These are phyloP conservation scores for Ogataea paraovalis DNA, from an alignment of 805 yeast species.

Conservation along the genomic window DNA sequence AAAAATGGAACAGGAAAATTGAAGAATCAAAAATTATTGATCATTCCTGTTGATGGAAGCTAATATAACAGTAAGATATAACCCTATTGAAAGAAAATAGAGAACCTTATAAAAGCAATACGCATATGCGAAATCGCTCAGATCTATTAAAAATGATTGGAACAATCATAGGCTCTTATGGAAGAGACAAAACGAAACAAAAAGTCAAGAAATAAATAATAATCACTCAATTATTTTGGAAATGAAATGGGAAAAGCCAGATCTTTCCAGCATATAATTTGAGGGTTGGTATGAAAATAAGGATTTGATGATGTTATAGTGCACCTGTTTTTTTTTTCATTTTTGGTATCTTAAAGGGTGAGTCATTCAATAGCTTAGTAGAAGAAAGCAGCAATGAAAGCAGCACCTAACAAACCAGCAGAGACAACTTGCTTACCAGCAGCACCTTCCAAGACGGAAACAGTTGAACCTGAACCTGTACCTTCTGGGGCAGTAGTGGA, in stretches of 20 bases:
- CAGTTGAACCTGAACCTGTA: conserved; percentile 9
- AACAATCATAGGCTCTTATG: background rate
- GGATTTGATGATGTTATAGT: background rate
- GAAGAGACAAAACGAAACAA: background rate
- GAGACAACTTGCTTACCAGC: conserved; percentile 22
- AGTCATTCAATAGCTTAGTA: conserved; percentile 6
- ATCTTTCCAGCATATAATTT: background rate
- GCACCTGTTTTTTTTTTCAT: background rate
- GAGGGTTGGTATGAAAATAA: background rate
- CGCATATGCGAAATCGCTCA: background rate
- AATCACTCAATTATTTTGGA: background rate
- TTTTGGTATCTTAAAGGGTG: background rate
- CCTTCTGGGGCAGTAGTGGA: conserved; percentile 10
- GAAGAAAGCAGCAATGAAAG: conserved; percentile 22
- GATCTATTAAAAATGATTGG: background rate
- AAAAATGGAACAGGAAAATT: background rate
- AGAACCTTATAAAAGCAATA: background rate
- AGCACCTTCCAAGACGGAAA: conserved; percentile 18
- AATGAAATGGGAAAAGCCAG: background rate
- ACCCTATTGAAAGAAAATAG: background rate
- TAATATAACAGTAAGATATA: background rate
- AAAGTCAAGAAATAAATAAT: background rate
- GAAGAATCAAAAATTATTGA: background rate
- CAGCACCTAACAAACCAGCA: conserved; percentile 24
- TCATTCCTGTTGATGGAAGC: background rate